Conservation (phyloP, 352 stramenopile genomes). For the Albugo laibachii region DNA sequence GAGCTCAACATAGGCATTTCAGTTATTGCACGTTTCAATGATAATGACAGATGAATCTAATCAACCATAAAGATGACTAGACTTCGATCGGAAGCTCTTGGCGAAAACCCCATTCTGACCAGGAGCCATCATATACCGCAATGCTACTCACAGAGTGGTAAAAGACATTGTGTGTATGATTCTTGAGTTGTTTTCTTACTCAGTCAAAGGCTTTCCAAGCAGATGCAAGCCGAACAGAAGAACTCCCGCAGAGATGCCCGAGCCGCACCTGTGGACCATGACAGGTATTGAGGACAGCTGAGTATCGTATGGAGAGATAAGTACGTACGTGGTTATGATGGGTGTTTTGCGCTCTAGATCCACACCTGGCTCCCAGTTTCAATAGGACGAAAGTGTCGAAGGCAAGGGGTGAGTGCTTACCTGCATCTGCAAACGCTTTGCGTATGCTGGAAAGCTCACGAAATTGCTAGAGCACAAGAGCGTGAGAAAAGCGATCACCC, state of each 20-base stretch:
- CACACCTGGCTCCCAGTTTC: constrained; percentile 11
- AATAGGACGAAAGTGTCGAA: not conserved
- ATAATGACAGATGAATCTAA: too few relatives aligned
- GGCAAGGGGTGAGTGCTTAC: constrained; percentile 9
- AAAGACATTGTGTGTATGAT: not conserved
- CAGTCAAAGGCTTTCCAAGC: constrained; percentile 37
- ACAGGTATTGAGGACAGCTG: constrained; percentile 1
- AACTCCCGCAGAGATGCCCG: constrained; percentile 40
- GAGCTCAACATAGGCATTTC: too few relatives aligned
- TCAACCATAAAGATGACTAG: too few relatives aligned
- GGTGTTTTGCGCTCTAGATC: constrained; percentile 32
- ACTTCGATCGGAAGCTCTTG: constrained; percentile 29
- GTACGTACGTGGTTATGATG: constrained; percentile 41
- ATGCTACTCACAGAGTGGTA: constrained; percentile 2
- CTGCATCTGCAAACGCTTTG: constrained; percentile 50
- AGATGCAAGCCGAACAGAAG: constrained; percentile 48
- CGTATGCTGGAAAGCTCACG: constrained; percentile 55
- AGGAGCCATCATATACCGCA: constrained; percentile 80
- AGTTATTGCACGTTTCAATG: too few relatives aligned
- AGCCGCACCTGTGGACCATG: constrained; percentile 28
- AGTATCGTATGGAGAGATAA: not conserved
- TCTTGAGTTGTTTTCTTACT: constrained; percentile 13
- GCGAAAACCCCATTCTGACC: constrained; percentile 66
- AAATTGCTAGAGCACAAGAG: constrained; percentile 20
- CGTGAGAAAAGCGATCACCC: constrained; percentile 21